Base-by-base conservation (phyloP, 148 eudicot species). In the Nyssa sinensis region DNA sequence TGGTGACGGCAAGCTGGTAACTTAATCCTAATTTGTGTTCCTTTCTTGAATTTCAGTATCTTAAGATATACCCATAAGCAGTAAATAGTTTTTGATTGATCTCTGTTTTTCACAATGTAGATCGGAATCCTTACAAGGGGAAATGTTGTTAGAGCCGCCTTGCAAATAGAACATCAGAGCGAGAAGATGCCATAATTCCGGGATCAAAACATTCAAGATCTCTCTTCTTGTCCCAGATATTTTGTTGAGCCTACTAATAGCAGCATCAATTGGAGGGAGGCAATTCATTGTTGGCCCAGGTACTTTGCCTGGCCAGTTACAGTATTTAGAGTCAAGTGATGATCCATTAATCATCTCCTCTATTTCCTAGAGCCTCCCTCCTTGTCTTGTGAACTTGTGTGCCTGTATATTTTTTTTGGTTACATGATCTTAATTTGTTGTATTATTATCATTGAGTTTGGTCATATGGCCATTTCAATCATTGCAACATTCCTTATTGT, bases 51-150 rank as follows among this genome's bases (percentile, higher is more conserved):
- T 4, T 29, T 23, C 4, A 0, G 19, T 33, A 11, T 10, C 35
- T 28, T 34, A 51, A 29, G 24, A 35, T 64, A n/a, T n/a, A 16
- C 34, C 28, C 17, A n/a, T 59, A n/a, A 49, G 44, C 16, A 44
- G 74, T 23, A 27, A 30, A 37, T 24, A 34, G n/a, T 70, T 61
- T 66, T 62, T 80, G 28, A 57, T 76, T 68, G 62, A 10, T 75
- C 30, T 65, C 33, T 75, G 14, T 70, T 59, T 81, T 17, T 29
- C 49, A 25, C 21, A 53, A 32, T 67, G 27, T 67, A 95, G 98
- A 92, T 96, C 74, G 99, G 98, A 67, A 87, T 96, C 53, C 83
- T 96, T 73, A 96, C 99, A 13, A 88, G 99, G 82, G 99, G 99
- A 37, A 82, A 96, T 76, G 91, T 93, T 64, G 89, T 96, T 74